Evolutionary conservation across 805 yeast genomes (phyloP).

Genomic region (Teunomyces stri): DNA sequence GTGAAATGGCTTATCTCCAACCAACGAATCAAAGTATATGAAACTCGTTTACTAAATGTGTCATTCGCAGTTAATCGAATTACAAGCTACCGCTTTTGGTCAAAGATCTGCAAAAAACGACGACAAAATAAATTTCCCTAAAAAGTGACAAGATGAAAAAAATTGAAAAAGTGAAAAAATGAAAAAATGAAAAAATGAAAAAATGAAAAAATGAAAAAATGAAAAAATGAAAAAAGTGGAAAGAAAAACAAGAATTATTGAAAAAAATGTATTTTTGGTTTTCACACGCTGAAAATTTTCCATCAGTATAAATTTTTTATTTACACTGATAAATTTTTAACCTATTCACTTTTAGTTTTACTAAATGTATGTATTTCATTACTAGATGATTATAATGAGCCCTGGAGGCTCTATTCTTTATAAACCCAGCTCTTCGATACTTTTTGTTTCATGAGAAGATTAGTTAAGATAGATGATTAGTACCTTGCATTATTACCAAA

Average conservation of each 20-base stretch:
- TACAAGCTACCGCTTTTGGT: too few relatives aligned
- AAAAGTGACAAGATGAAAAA: too few relatives aligned
- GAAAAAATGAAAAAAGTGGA: background rate
- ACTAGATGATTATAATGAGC: slow-evolving; percentile 22
- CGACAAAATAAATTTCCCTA: too few relatives aligned
- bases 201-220: background rate
- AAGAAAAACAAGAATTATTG: background rate
- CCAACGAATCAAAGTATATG: too few relatives aligned
- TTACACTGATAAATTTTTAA: background rate
- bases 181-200: background rate
- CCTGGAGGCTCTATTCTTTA: slow-evolving; percentile 20
- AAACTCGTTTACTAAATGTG: too few relatives aligned
- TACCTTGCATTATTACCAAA: background rate
- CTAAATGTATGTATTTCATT: background rate
- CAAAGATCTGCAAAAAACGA: too few relatives aligned
- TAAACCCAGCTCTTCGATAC: slow-evolving; percentile 27
- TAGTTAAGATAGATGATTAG: slow-evolving; percentile 18
- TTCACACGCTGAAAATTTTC: background rate
- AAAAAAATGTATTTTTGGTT: background rate
- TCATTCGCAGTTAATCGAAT: too few relatives aligned
- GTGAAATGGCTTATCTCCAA: too few relatives aligned
- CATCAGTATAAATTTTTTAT: background rate
- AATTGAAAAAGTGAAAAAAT: too few relatives aligned
- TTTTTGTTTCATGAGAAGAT: slow-evolving; percentile 24
- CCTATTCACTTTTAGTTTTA: background rate